Evolutionary conservation across 805 yeast genomes (phyloP).

Genomic region (Kuraishia molischiana): DNA sequence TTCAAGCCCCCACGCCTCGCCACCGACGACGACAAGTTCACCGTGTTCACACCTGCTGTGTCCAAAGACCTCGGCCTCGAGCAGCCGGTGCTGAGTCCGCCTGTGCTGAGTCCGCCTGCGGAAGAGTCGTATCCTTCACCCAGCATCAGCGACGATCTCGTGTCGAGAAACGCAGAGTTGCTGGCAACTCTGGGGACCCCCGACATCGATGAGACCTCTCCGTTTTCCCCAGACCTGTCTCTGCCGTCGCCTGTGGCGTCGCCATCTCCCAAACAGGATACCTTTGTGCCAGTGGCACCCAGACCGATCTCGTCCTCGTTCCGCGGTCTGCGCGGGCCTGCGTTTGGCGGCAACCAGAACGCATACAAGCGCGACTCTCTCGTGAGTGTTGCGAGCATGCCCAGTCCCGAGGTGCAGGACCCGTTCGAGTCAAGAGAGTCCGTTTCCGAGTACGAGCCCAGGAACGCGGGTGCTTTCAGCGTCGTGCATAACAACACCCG

Average conservation of each 20-base stretch:
- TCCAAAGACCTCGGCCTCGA: neutral
- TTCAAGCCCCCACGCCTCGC: neutral
- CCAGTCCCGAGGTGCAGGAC: neutral
- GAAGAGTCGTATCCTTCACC: neutral
- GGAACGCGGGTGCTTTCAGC: neutral
- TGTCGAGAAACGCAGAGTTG: neutral
- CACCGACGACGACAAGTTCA: neutral
- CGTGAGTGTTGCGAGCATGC: neutral
- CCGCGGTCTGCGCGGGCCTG: constrained; percentile 53
- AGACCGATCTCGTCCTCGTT: constrained; percentile 34
- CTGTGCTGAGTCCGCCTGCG: neutral
- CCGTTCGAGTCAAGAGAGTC: neutral
- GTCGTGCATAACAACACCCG: neutral
- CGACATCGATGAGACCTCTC: neutral
- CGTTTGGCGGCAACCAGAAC: constrained; percentile 23
- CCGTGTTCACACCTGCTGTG: neutral
- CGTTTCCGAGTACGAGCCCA: neutral
- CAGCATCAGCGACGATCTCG: neutral
- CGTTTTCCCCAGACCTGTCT: neutral
- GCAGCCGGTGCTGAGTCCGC: neutral
- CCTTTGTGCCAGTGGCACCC: neutral
- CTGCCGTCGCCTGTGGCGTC: neutral
- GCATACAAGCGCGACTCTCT: neutral
- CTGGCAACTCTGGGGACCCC: neutral
- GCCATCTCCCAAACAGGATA: neutral